Evolutionary conservation across 1,284 basidiomycete species (phyloP).

Genomic region (Leccinum solheimii): DNA sequence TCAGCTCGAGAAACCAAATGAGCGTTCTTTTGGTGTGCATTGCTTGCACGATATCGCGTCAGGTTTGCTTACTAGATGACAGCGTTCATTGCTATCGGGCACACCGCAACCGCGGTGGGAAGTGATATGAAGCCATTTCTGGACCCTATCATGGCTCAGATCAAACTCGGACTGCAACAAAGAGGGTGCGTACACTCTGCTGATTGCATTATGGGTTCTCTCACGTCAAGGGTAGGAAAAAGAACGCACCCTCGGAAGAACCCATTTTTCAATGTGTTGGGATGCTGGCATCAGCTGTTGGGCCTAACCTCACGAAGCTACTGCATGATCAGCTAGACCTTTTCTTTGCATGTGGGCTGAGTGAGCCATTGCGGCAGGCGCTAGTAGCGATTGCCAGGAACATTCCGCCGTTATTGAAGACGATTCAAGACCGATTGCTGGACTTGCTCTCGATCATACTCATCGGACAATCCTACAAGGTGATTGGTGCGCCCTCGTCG

Average conservation of each 20-base stretch:
- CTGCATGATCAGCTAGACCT: conserved; percentile 96
- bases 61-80: conserved; percentile 12
- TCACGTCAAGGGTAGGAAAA: conserved; percentile 61
- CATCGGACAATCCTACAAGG: conserved; percentile 81
- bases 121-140: conserved; percentile 97
- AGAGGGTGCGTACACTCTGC: conserved; percentile 62
- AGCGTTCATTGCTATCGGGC: conserved; percentile 97
- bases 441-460: conserved; percentile 82
- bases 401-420: conserved; percentile 89
- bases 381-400: conserved; percentile 84
- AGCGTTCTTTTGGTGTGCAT: conserved; percentile 79
- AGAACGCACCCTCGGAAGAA: conserved; percentile 91
- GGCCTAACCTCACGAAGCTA: conserved; percentile 93
- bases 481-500: conserved; percentile 76
- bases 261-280: conserved; percentile 98
- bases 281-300: conserved; percentile 94
- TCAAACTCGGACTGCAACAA: conserved; percentile 85
- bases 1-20: conserved; percentile 87
- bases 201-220: conserved; percentile 4
- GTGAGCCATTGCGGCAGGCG: conserved; percentile 85
- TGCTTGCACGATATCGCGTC: conserved; percentile 1
- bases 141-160: conserved; percentile 87
- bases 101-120: conserved; percentile 89
- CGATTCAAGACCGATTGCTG: conserved; percentile 91
- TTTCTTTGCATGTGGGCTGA: conserved; percentile 95